Percentiles rank a stretch among this genome's conserved stretches.
Evolutionary conservation across 306 rosid species (phyloP).

Genomic region (Rubus parviflorus): DNA sequence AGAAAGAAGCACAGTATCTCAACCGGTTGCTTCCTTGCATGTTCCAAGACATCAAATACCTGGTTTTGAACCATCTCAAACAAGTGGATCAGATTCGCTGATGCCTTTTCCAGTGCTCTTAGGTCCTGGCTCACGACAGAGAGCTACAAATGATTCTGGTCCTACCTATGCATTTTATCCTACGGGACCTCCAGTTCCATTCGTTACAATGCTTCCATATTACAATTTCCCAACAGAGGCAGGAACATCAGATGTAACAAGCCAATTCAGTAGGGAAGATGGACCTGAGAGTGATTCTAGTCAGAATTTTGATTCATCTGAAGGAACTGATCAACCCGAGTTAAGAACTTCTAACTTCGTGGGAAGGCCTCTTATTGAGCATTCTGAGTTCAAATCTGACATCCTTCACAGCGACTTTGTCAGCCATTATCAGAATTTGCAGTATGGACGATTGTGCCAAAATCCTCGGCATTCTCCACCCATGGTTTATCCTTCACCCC

Average conservation of each 20-base stretch:
- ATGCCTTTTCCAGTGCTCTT: slow-evolving; percentile 62
- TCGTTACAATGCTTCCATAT: slow-evolving; percentile 73
- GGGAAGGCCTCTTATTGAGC: slow-evolving; percentile 47
- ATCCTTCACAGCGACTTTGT: slow-evolving; percentile 83
- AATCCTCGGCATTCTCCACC: slow-evolving; percentile 49
- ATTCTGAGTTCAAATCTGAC: slow-evolving; percentile 58
- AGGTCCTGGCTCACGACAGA: slow-evolving; percentile 73
- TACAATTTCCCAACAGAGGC: slow-evolving; percentile 64
- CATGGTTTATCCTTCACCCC: slow-evolving; percentile 54
- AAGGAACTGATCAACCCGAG: slow-evolving; percentile 56
- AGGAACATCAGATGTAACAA: slow-evolving; percentile 60
- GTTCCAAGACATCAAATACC: slow-evolving; percentile 64
- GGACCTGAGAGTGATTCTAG: slow-evolving; percentile 61
- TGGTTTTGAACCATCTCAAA: slow-evolving; percentile 62
- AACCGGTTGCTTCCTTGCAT: slow-evolving; percentile 44
- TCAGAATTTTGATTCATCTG: slow-evolving; percentile 60
- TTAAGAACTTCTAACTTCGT: slow-evolving; percentile 50
- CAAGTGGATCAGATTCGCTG: slow-evolving; percentile 72
- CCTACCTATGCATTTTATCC: slow-evolving; percentile 74
- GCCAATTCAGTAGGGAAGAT: slow-evolving; percentile 61
- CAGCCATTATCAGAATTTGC: slow-evolving; percentile 86
- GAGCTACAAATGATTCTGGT: slow-evolving; percentile 61
- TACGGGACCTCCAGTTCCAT: slow-evolving; percentile 97
- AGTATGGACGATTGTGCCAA: slow-evolving; percentile 75
- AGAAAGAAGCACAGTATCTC: slow-evolving; percentile 56